Evolutionary conservation across 202 grass and related monocot species (phyloP).

Genomic region (Panicum virgatum): DNA sequence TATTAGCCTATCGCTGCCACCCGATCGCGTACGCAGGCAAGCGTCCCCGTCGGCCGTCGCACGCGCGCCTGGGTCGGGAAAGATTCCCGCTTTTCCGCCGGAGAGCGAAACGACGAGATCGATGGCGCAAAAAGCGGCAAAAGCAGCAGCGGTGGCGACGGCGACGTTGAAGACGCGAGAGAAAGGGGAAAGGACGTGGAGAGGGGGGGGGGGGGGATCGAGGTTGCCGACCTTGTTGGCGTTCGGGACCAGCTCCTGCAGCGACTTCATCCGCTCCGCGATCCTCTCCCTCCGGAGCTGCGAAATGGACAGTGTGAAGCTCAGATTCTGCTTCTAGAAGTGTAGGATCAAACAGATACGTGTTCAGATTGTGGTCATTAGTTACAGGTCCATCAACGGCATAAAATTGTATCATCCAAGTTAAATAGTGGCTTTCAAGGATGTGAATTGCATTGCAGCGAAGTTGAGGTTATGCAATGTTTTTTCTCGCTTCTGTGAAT

Average conservation of each 20-base stretch:
- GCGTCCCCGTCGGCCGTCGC: too few species aligned
- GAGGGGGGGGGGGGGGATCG: neutral
- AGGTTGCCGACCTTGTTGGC: constrained; percentile 75
- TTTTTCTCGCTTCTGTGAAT: neutral
- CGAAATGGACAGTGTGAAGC: constrained; percentile 11
- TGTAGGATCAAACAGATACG: neutral
- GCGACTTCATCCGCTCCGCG: constrained; percentile 95
- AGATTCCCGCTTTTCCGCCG: neutral
- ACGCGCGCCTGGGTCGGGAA: neutral
- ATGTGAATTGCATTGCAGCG: neutral
- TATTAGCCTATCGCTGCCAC: neutral
- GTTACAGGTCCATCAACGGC: neutral
- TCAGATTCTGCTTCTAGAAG: neutral
- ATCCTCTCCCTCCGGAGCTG: constrained; percentile 98
- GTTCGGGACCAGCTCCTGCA: constrained; percentile 94
- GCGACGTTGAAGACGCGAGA: neutral
- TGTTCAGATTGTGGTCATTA: too few species aligned
- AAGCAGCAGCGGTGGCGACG: neutral
- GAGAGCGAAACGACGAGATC: neutral
- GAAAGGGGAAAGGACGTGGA: neutral
- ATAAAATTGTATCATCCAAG: too few species aligned
- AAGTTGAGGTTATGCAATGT: neutral
- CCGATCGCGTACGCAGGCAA: neutral
- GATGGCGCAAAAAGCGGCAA: neutral
- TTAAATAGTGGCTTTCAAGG: neutral